Evolutionary conservation across 75 land plant genomes (phyloP).

Genomic region (Cupressus sempervirens): DNA sequence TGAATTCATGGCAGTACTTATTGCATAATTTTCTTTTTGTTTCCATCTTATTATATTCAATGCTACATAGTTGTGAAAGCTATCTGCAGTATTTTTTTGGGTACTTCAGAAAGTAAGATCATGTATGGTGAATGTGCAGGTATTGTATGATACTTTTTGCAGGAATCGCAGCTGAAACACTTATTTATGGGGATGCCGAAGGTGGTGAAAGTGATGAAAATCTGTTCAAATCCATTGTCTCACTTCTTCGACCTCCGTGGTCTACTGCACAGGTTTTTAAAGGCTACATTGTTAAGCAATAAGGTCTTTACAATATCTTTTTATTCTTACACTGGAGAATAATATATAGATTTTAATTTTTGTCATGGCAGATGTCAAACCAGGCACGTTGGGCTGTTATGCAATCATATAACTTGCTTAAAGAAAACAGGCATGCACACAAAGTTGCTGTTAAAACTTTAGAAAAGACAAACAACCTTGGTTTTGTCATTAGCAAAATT

Average conservation of each 20-base stretch:
- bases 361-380: constrained; percentile 72
- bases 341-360: neutral
- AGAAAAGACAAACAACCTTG: constrained; percentile 51
- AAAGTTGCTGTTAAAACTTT: constrained; percentile 68
- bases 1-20: neutral
- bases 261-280: constrained; percentile 59
- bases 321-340: constrained; percentile 2
- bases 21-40: neutral
- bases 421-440: constrained; percentile 63
- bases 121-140: constrained; percentile 29
- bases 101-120: neutral
- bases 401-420: constrained; percentile 80
- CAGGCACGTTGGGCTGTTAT: constrained; percentile 92
- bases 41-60: constrained; percentile 2
- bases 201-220: constrained; percentile 98
- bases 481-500: constrained; percentile 57
- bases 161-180: constrained; percentile 95
- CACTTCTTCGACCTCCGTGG: constrained; percentile 74
- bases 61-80: neutral
- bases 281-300: neutral
- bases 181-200: constrained; percentile 90
- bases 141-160: constrained; percentile 93
- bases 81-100: neutral
- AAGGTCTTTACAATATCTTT: constrained; percentile 5
- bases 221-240: constrained; percentile 60